These are phyloP conservation scores for Xylariaceae sp. DNA, from an alignment of 2,329 filamentous ascomycete species.

Conservation along the genomic window DNA sequence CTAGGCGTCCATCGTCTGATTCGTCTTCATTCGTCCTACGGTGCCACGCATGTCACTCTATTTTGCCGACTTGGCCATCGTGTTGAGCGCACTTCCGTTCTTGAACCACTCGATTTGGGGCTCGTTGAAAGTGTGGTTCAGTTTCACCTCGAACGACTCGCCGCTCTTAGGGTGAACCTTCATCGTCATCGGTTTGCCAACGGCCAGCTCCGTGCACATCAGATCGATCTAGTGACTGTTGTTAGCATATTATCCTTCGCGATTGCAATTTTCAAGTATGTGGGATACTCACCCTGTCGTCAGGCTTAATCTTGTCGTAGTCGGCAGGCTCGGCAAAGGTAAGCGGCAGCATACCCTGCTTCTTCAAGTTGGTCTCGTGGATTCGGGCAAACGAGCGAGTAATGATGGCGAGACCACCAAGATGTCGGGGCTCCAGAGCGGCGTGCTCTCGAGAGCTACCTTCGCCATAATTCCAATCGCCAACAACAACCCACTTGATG, in stretches of 20 bases:
- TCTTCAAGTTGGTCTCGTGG: conserved; percentile 99
- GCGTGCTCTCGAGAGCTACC: conserved; percentile 97
- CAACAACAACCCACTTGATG: conserved; percentile 93
- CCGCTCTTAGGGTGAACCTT: conserved; percentile 89
- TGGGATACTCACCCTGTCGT: conserved; percentile 64
- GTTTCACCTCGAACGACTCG: conserved; percentile 72
- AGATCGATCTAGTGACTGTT: conserved; percentile 60
- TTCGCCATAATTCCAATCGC: conserved; percentile 99
- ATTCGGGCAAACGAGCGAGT: conserved; percentile 96
- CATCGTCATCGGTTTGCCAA: conserved; percentile 90
- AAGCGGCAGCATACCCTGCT: conserved; percentile 99
- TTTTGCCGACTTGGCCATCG: conserved; percentile 74
- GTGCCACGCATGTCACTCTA: conserved; percentile 17
- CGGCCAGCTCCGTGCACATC: conserved; percentile 79
- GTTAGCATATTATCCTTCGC: conserved; percentile 18
- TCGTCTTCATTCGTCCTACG: conserved; percentile 5
- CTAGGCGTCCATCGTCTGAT: conserved; percentile 1
- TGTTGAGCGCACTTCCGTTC: conserved; percentile 96
- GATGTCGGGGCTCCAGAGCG: conserved; percentile 93
- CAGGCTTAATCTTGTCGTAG: conserved; percentile 93
- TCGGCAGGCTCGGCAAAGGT: conserved; percentile 93
- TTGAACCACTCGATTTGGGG: conserved; percentile 99
- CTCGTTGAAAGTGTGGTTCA: conserved; percentile 97
- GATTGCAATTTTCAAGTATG: neutral
- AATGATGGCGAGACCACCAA: conserved; percentile 96